phyloP scores from a whole-genome alignment of 768 basidiomycete genomes.

The Mycena rebaudengoi region DNA sequence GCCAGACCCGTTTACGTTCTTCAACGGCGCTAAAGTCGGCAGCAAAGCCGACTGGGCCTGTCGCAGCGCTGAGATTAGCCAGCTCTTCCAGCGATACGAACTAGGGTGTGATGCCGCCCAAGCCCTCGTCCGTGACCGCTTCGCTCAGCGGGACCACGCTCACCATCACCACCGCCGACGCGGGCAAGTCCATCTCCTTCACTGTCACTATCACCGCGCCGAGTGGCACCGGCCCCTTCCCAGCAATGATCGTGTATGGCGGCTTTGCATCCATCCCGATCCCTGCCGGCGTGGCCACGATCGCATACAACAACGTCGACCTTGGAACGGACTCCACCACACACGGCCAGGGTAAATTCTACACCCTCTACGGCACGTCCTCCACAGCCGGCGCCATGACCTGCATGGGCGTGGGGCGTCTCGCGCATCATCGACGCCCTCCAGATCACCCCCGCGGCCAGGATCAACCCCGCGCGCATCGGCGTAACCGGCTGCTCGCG shows the following conservation, averaged over 20 bases:
- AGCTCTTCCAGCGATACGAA: constrained; percentile 38
- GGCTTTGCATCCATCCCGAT: constrained; percentile 49
- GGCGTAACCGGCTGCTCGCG: constrained; percentile 70
- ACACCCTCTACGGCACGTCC: constrained; percentile 56
- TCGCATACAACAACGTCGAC: constrained; percentile 62
- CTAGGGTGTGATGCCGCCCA: constrained; percentile 9
- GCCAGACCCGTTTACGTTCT: constrained; percentile 50
- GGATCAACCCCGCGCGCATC: constrained; percentile 57
- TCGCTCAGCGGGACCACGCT: constrained; percentile 43
- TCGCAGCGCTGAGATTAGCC: constrained; percentile 45
- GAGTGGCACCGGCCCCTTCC: constrained; percentile 54
- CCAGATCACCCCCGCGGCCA: constrained; percentile 53
- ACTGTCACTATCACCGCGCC: constrained; percentile 45
- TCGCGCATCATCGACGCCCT: constrained; percentile 67
- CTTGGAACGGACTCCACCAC: constrained; percentile 57
- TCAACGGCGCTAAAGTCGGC: constrained; percentile 40
- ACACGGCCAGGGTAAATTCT: constrained; percentile 66
- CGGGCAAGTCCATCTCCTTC: constrained; percentile 42
- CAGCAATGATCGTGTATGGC: constrained; percentile 61
- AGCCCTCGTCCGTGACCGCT: constrained; percentile 41
- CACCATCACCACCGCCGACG: constrained; percentile 42
- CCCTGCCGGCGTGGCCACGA: constrained; percentile 49
- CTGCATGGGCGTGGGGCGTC: constrained; percentile 70
- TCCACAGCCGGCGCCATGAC: constrained; percentile 46
- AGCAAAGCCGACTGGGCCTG: constrained; percentile 49